Evolutionary conservation across 805 yeast genomes (phyloP).

Genomic region (Yamadazyma takamatsuzukensis): DNA sequence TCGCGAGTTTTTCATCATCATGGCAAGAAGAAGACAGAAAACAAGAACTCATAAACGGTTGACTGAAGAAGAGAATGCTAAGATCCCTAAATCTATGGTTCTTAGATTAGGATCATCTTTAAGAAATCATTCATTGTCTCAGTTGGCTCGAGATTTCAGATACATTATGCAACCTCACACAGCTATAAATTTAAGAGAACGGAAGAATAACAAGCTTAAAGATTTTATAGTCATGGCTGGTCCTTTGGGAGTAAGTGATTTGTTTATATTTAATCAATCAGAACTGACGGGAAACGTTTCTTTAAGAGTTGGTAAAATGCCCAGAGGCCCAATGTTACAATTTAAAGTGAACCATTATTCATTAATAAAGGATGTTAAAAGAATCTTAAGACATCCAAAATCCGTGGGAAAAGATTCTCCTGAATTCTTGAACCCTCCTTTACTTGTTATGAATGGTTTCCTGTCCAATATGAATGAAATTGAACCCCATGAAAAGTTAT

Average conservation of each 20-base stretch:
- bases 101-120: constrained; percentile 76
- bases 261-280: constrained; percentile 82
- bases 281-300: constrained; percentile 75
- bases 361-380: constrained; percentile 73
- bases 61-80: constrained; percentile 62
- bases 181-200: constrained; percentile 80
- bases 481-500: constrained; percentile 69
- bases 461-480: constrained; percentile 56
- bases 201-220: constrained; percentile 81
- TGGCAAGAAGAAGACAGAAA: constrained; percentile 52
- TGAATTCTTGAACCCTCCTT: constrained; percentile 76
- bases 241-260: constrained; percentile 87
- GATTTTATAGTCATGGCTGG: constrained; percentile 99
- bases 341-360: constrained; percentile 77
- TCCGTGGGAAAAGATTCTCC: constrained; percentile 61
- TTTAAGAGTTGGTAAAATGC: constrained; percentile 79
- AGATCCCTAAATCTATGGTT: constrained; percentile 92
- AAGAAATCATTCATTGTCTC: constrained; percentile 76
- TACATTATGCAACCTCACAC: constrained; percentile 95
- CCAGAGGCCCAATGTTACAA: constrained; percentile 91
- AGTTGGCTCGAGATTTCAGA: constrained; percentile 83
- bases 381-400: constrained; percentile 71
- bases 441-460: constrained; percentile 91
- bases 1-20: constrained; percentile 9
- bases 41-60: constrained; percentile 79